phyloP scores from a whole-genome alignment of 2,329 filamentous ascomycete genomes.

The Knoxdaviesia capensis region DNA sequence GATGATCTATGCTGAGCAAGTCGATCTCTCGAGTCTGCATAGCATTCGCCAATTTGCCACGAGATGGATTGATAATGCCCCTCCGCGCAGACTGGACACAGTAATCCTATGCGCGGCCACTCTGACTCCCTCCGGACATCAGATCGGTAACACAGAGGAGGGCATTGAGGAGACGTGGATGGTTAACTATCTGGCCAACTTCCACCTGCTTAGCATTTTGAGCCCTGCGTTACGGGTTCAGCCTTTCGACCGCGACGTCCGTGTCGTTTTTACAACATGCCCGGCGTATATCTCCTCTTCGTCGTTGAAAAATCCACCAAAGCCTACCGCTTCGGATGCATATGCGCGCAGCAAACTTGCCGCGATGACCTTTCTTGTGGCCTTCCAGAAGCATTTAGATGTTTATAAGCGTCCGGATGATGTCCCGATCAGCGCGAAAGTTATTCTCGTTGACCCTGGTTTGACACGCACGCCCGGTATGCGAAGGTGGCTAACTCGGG shows the following conservation, averaged over 20 bases:
- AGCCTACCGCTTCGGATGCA: conserved; percentile 41
- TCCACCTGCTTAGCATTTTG: conserved; percentile 80
- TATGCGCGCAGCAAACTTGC: conserved; percentile 56
- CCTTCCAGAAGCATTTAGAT: conserved; percentile 83
- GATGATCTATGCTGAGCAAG: conserved; percentile 86
- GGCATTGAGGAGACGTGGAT: conserved; percentile 83
- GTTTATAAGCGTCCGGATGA: conserved; percentile 69
- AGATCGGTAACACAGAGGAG: conserved; percentile 44
- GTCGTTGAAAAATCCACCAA: no score
- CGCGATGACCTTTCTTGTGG: conserved; percentile 70
- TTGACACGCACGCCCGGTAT: conserved; percentile 70
- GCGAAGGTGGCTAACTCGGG: conserved; percentile 68
- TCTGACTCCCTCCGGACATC: conserved; percentile 46
- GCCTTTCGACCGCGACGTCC: conserved; percentile 81
- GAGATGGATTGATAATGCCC: conserved; percentile 92
- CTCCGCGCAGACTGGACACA: conserved; percentile 76
- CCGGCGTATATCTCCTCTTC: conserved; percentile 62
- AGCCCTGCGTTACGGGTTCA: conserved; percentile 80
- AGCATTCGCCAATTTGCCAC: conserved; percentile 87
- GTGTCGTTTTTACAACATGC: conserved; percentile 73
- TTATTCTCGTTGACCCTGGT: conserved; percentile 77
- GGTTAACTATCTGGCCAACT: conserved; percentile 88
- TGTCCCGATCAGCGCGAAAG: conserved; percentile 60
- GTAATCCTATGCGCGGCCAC: conserved; percentile 72
- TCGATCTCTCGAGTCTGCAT: conserved; percentile 73